Evolutionary conservation across 306 rosid species (phyloP).

Genomic region (Lathyrus sativus): DNA sequence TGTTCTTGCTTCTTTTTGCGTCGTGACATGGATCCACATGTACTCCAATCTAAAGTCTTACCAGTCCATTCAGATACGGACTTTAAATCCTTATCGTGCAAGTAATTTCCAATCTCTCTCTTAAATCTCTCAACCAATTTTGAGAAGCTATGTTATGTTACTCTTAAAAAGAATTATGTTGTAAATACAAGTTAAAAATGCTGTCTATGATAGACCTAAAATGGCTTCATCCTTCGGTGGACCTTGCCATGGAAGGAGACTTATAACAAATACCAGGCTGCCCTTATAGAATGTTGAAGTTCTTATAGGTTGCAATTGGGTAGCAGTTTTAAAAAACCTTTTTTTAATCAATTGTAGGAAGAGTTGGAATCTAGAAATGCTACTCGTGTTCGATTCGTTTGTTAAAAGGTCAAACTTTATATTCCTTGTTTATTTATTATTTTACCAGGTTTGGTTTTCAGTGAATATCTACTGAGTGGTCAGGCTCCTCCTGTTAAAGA

Average conservation of each 20-base stretch:
- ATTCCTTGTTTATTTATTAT: conserved; percentile 29
- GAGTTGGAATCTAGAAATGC: conserved; percentile 36
- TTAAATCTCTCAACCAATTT: conserved; percentile 11
- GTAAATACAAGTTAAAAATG: neutral
- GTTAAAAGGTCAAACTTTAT: conserved; percentile 17
- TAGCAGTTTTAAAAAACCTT: neutral
- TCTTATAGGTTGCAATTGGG: conserved; percentile 28
- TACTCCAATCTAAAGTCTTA: conserved; percentile 94
- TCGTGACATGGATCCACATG: conserved; percentile 88
- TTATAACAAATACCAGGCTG: neutral
- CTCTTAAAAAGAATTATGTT: neutral
- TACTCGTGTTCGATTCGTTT: conserved; percentile 24
- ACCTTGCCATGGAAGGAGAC: neutral
- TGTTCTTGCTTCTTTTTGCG: conserved; percentile 72
- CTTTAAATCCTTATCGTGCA: conserved; percentile 92
- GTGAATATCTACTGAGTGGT: conserved; percentile 90
- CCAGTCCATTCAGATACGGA: conserved; percentile 84
- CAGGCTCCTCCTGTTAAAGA: conserved; percentile 83
- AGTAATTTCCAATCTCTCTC: conserved; percentile 57
- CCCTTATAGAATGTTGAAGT: conserved; percentile 9
- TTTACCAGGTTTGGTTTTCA: conserved; percentile 83
- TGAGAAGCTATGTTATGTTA: conserved; percentile 17
- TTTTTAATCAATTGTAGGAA: conserved; percentile 26
- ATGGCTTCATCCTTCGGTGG: neutral
- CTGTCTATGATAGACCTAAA: neutral